These are phyloP conservation scores for Chrysoporthe cubensis DNA, from an alignment of 2,329 filamentous ascomycete genomes.

Conservation along the genomic window DNA sequence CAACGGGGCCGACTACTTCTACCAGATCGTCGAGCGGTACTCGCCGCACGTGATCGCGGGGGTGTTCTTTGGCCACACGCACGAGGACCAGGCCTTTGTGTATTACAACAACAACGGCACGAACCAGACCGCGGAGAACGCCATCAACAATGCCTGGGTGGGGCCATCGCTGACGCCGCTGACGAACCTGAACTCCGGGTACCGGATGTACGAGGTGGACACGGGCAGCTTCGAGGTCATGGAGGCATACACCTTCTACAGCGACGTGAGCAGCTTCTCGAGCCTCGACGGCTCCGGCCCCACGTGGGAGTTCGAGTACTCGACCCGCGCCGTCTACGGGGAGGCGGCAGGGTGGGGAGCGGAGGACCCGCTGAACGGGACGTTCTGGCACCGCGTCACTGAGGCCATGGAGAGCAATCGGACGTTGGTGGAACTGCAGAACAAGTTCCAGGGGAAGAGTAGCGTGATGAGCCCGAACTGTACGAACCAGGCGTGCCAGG, in stretches of 20 bases:
- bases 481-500: conserved; percentile 52
- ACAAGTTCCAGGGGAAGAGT: conserved; percentile 55
- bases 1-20: conserved; percentile 46
- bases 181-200: conserved; percentile 48
- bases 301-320: conserved; percentile 47
- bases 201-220: conserved; percentile 50
- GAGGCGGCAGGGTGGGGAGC: conserved; percentile 44
- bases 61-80: conserved; percentile 48
- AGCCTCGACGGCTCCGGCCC: conserved; percentile 40
- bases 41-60: conserved; percentile 48
- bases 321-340: conserved; percentile 47
- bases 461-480: conserved; percentile 56
- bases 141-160: conserved; percentile 46
- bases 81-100: conserved; percentile 49
- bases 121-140: conserved; percentile 44
- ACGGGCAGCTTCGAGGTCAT: conserved; percentile 47
- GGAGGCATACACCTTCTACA: conserved; percentile 47
- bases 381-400: conserved; percentile 62
- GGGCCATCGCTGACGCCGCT: conserved; percentile 52
- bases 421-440: conserved; percentile 53
- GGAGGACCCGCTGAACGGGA: conserved; percentile 58
- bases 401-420: conserved; percentile 58
- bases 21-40: conserved; percentile 46
- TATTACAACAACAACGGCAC: conserved; percentile 52
- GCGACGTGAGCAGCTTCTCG: conserved; percentile 46